Base-by-base conservation (phyloP, 2,329 filamentous ascomycete species). In the Colletotrichum tamarilloi region DNA sequence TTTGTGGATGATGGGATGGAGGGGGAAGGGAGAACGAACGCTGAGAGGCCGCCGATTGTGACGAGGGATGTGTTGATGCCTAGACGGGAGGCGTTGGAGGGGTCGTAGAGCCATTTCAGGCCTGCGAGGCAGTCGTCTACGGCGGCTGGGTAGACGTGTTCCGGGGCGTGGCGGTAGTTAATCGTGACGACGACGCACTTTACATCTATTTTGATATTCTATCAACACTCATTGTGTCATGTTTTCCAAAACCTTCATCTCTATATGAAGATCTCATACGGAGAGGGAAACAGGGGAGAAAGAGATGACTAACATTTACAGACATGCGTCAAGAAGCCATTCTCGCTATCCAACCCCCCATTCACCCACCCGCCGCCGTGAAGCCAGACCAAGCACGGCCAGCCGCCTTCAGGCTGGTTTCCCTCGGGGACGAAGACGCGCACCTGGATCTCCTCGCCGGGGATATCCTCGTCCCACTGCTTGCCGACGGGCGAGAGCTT, bases 361-460 rank as follows among this genome's bases (percentile, higher is more conserved):
- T 82, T 77, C 5, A 80, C 82, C 82, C 82, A 84, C 3, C 82
- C 83, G 5, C 83, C 83, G 26, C 83, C 83, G 57, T 84, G 83
- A 28, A 80, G 81, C 83, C 82, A 84, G 9, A 84, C 66, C n/a
- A 84, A 77, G 5, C 78, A 76, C 2, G 83, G 82, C 82, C 82
- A 84, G 28, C 28, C 28, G 28, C 28, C 28, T 30, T 30, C 28
- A 30, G 28, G 28, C 6, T 30, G 28, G 1, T 8, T 7, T 30
- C 28, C 28, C 28, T 30, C 75, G 2, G 82, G 83, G 3, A 75
- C 77, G 63, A 82, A 84, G 8, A 80, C 76, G n/a, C 82, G 77
- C 6, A 80, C 76, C 4, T 76, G 74, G 35, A 82, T 82, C 12
- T 74, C 74, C 5, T 73, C 77, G 4, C 75, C 77, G 1, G 28